Evolutionary conservation across 371 early-diverging fungal species (phyloP), one percentile per base, ranked within the genome.

Genomic region (Mycotypha africana): DNA sequence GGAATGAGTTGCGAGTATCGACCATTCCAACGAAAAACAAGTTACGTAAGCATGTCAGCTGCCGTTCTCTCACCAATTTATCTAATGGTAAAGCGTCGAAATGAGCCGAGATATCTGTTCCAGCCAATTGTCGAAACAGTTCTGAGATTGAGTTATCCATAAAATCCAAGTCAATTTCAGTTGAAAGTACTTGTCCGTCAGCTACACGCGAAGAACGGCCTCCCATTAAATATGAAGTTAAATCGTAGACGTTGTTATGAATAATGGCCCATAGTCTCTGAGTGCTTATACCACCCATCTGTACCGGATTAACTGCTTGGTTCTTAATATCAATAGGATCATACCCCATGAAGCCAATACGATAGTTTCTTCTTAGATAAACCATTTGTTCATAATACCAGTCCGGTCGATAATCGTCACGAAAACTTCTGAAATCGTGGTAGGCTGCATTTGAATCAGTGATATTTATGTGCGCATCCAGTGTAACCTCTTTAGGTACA

Each of bases 21-120:
- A 95, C 73, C 7, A 85, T 81, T 23, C 97, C 98, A 9, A 85
- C 86, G 53, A 87, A 86, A 57, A 93, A 93, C 19, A 89, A 65
- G 42, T 85, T 81, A 40, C 88, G 76, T 56, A 97, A 59, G 65
- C 97, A 97, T 4, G 59, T 67, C 42, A 75, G 17, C 42, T 77
- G 74, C 6, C 67, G 58, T n/a, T 53, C 60, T 11, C 65, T 62
- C 28, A 58, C 62, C 17, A 39, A 60, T 42, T 36, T 49, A 17
- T 60, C 65, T 26, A 74, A 15, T 0, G 73, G 64, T 16, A 80
- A 42, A 2, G 69, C 57, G 47, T 84, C 79, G 55, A 82, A 85
- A 38, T 69, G 67, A 38, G 80, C 70, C 10, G 88, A 74, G 20
- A 88, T 79, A 46, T 88, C 88, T 21, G 74, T 71, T 4, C 86